Percentiles rank a stretch among this genome's conserved stretches.
Conservation (phyloP, 73 alveolate species). For the Effrenium voratum region DNA sequence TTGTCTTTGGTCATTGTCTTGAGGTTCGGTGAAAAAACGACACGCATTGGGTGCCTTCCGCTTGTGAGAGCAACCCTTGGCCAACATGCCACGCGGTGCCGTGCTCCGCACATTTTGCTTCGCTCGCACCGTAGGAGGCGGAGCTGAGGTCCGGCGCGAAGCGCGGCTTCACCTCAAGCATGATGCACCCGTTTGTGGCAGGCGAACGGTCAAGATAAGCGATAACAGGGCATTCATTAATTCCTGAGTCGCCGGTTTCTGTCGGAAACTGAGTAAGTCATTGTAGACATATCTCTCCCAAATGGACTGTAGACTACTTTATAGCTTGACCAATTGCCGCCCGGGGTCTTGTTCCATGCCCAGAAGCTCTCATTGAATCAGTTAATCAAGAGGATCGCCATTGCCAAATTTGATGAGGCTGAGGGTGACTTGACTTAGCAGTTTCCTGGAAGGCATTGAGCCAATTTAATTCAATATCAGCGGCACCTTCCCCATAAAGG, state of each 20-base stretch:
- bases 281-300: too few species aligned
- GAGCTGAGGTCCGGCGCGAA: slow-evolving; percentile 75
- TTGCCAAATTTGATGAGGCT: background rate
- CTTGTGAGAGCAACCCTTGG: background rate
- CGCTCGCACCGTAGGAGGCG: slow-evolving; percentile 32
- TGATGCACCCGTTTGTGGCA: background rate
- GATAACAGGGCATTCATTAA: background rate
- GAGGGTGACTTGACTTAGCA: background rate
- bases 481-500: slow-evolving; percentile 23
- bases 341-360: background rate
- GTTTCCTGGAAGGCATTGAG: background rate
- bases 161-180: slow-evolving; percentile 2
- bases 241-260: background rate
- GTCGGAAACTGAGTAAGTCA: background rate
- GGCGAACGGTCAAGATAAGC: background rate
- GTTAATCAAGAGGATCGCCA: background rate
- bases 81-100: background rate
- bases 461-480: background rate
- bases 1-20: background rate
- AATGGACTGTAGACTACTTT: background rate
- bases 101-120: background rate
- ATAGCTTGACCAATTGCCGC: background rate
- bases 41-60: background rate
- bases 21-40: background rate
- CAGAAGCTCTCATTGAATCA: background rate